phyloP scores from a whole-genome alignment of 202 grass and related monocot genomes.

The Alloteropsis angusta region DNA sequence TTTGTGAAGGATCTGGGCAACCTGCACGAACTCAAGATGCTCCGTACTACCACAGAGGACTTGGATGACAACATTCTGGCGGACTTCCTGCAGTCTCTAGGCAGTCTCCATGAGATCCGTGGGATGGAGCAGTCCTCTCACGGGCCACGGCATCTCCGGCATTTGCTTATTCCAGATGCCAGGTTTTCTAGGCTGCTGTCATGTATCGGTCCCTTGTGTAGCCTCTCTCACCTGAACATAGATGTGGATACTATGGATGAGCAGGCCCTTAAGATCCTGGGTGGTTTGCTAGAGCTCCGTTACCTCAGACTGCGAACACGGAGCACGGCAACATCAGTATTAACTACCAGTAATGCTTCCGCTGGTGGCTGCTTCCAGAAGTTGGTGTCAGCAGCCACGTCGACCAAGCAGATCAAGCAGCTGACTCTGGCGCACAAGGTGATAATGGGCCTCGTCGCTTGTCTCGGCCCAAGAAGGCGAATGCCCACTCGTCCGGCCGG shows the following conservation, averaged over 20 bases:
- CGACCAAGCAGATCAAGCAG: too few relatives aligned
- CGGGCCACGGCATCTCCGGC: neutral
- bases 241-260: fast-evolving
- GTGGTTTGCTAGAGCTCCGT: neutral
- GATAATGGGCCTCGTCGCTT: too few relatives aligned
- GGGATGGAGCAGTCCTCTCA: neutral
- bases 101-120: neutral
- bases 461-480: too few relatives aligned
- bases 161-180: fast-evolving
- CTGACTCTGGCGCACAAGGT: too few relatives aligned
- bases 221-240: neutral
- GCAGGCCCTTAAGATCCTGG: neutral
- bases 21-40: neutral
- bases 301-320: fast-evolving
- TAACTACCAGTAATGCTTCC: too few relatives aligned
- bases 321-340: too few relatives aligned
- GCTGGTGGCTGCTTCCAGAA: too few relatives aligned
- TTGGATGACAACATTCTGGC: neutral
- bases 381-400: too few relatives aligned
- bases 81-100: neutral
- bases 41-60: neutral
- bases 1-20: neutral
- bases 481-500: too few relatives aligned
- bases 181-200: neutral
- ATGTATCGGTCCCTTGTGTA: neutral